Conservation (phyloP, 2,329 filamentous ascomycete species). For the Aspergillus novofumigatus region DNA sequence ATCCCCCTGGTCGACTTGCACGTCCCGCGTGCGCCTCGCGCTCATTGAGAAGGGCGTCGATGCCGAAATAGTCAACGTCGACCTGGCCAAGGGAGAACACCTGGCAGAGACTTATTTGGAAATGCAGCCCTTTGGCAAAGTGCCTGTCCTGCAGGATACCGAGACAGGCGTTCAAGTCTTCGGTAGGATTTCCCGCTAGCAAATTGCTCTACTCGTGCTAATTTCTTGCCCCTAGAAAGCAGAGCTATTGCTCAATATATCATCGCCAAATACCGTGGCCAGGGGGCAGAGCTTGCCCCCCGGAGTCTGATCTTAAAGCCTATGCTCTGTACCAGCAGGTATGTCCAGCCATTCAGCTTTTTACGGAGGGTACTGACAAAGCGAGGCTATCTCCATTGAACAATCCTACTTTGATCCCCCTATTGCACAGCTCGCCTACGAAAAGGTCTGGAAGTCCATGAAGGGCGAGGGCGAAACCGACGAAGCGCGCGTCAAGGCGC, state of each 20-base stretch:
- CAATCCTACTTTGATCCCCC: slow-evolving; percentile 19
- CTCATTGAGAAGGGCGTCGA: slow-evolving; percentile 29
- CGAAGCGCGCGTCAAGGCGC: slow-evolving; percentile 7
- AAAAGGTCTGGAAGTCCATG: slow-evolving; percentile 14
- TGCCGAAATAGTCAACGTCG: slow-evolving; percentile 22
- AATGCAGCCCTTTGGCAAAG: slow-evolving; percentile 33
- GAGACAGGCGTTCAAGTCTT: slow-evolving; percentile 24
- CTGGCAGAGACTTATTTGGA: slow-evolving; percentile 20
- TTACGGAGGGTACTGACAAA: too few relatives aligned
- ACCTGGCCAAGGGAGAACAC: slow-evolving; percentile 25
- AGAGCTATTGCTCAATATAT: slow-evolving; percentile 33
- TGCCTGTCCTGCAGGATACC: slow-evolving; percentile 33
- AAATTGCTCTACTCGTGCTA: fast-evolving
- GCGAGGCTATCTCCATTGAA: slow-evolving; percentile 25
- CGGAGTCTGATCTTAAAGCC: slow-evolving; percentile 15
- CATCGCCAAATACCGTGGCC: slow-evolving; percentile 14
- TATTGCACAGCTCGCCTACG: slow-evolving; percentile 9
- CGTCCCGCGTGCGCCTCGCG: slow-evolving; percentile 21
- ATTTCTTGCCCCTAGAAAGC: slow-evolving; percentile 17
- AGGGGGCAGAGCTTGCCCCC: slow-evolving; percentile 12
- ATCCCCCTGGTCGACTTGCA: slow-evolving; percentile 18
- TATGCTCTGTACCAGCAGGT: slow-evolving; percentile 21
- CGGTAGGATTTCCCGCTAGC: background rate
- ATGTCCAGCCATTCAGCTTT: slow-evolving; percentile 11
- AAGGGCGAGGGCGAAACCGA: slow-evolving; percentile 10